These are phyloP conservation scores for Leccinum pachyderme DNA, from an alignment of 1,284 basidiomycete genomes.

Conservation along the genomic window DNA sequence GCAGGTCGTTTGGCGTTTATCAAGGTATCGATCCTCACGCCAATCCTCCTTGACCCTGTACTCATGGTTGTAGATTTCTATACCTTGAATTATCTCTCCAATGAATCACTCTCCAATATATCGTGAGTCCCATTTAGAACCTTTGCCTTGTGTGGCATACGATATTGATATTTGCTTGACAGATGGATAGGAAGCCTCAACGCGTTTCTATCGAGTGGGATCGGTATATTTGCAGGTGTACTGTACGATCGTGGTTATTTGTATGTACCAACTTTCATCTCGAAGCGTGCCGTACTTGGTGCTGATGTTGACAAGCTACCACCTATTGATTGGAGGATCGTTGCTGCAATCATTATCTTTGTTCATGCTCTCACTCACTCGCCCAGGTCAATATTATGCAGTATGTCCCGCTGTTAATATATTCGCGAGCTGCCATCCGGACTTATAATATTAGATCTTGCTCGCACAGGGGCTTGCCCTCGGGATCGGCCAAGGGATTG, in stretches of 20 bases:
- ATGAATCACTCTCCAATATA: slow-evolving; percentile 27
- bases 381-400: not conserved
- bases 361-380: not conserved
- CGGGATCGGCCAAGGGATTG: not conserved
- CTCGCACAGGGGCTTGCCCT: not conserved
- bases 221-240: slow-evolving; percentile 18
- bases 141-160: no score
- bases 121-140: slow-evolving; percentile 20
- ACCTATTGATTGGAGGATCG: not conserved
- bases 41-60: not conserved
- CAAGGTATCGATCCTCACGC: slow-evolving; percentile 23
- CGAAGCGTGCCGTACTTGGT: not conserved
- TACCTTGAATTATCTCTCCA: slow-evolving; percentile 29
- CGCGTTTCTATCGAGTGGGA: slow-evolving; percentile 11
- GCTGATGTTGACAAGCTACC: not conserved
- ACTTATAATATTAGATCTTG: not conserved
- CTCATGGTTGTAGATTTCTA: slow-evolving; percentile 24
- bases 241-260: slow-evolving; percentile 33
- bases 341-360: not conserved
- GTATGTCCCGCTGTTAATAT: not conserved
- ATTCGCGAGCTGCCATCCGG: not conserved
- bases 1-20: slow-evolving; percentile 28
- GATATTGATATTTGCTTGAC: not conserved
- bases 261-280: slow-evolving; percentile 17
- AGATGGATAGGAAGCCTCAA: slow-evolving; percentile 34